phyloP scores from a whole-genome alignment of 805 yeast species.

The Yamadazyma ubonensis region DNA sequence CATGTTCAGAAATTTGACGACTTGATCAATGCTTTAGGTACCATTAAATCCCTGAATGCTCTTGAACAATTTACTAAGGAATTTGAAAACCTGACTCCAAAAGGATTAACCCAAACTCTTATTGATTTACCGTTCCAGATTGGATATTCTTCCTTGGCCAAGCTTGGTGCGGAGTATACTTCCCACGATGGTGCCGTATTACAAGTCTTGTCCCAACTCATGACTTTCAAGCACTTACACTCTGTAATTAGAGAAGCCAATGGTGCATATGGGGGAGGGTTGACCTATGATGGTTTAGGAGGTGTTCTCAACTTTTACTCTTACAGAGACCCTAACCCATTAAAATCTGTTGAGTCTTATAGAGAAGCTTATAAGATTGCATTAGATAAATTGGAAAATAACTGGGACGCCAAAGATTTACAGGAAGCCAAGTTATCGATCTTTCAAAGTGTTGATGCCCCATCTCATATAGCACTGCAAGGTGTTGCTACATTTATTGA shows the following conservation, averaged over 20 bases:
- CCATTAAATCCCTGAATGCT: conserved; percentile 9
- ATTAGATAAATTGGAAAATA: conserved; percentile 30
- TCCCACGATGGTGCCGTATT: conserved; percentile 80
- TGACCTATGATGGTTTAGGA: conserved; percentile 73
- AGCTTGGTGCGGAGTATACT: conserved; percentile 63
- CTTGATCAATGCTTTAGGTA: conserved; percentile 4
- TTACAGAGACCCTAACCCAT: conserved; percentile 90
- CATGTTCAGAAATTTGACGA: conserved; percentile 34
- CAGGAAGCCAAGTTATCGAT: conserved; percentile 89
- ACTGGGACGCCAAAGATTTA: conserved; percentile 63
- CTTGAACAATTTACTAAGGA: conserved; percentile 17
- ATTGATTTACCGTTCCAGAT: conserved; percentile 85
- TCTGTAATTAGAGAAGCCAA: conserved; percentile 91
- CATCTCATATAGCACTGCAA: conserved; percentile 75
- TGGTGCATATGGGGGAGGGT: conserved; percentile 98
- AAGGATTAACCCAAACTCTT: conserved; percentile 35
- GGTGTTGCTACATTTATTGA: conserved; percentile 65
- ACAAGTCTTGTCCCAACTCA: conserved; percentile 74
- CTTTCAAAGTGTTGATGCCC: conserved; percentile 91
- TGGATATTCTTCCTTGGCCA: conserved; percentile 70
- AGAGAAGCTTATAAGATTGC: conserved; percentile 48
- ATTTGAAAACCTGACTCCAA: conserved; percentile 17
- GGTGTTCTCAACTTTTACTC: conserved; percentile 84
- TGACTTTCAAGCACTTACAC: conserved; percentile 82
- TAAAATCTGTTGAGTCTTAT: conserved; percentile 64